phyloP scores from a whole-genome alignment of 371 early-diverging fungal species.

The Mycotypha africana region DNA sequence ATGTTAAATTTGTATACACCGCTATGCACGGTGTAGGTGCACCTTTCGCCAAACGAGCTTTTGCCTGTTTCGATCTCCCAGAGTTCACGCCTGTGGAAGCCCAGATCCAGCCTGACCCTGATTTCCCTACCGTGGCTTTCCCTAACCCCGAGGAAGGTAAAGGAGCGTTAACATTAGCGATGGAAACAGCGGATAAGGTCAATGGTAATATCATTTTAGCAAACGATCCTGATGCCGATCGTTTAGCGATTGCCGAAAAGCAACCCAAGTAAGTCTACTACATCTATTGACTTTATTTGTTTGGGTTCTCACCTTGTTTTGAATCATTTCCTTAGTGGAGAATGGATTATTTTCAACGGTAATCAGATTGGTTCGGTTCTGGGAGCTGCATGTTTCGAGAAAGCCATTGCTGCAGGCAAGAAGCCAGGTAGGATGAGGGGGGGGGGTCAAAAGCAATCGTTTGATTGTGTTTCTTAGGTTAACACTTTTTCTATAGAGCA shows the following conservation, averaged over 20 bases:
- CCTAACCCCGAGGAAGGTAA: conserved; percentile 93
- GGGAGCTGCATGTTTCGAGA: conserved; percentile 68
- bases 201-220: conserved; percentile 76
- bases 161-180: conserved; percentile 80
- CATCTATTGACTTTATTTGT: no score
- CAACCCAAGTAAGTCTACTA: conserved; percentile 41
- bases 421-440: conserved; percentile 36
- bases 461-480: neutral
- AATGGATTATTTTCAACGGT: conserved; percentile 85
- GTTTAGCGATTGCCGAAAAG: conserved; percentile 87
- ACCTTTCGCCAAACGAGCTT: conserved; percentile 65
- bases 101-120: conserved; percentile 82
- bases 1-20: conserved; percentile 81
- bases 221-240: conserved; percentile 98
- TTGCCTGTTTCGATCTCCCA: conserved; percentile 65
- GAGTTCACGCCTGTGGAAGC: conserved; percentile 58
- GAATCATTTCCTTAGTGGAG: no score
- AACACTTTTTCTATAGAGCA: no score
- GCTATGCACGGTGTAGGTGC: conserved; percentile 96
- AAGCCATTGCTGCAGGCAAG: conserved; percentile 48
- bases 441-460: no score
- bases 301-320: no score
- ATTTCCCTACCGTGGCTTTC: conserved; percentile 90
- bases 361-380: conserved; percentile 90
- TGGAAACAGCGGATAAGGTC: conserved; percentile 61